Conservation (phyloP, 495 filamentous ascomycete species). For the Friedmanniomyces simplex region DNA sequence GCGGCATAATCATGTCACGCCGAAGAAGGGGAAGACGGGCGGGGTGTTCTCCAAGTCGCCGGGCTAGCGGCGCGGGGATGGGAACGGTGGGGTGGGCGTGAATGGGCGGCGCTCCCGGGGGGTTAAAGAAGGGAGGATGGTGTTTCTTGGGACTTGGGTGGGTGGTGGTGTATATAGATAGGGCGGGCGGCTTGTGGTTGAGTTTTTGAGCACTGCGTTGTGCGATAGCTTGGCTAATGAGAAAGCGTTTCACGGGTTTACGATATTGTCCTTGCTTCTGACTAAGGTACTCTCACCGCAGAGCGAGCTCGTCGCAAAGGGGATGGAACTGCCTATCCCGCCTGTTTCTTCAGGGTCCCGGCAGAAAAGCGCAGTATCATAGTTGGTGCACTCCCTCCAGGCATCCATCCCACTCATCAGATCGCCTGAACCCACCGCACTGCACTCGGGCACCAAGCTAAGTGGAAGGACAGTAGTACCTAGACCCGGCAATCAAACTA, state of each 20-base stretch:
- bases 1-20: constrained; percentile 28
- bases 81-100: neutral
- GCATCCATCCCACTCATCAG: too few relatives aligned
- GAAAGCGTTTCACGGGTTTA: neutral
- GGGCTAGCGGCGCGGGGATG: neutral
- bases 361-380: too few relatives aligned
- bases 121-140: neutral
- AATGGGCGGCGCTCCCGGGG: neutral
- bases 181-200: neutral
- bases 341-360: too few relatives aligned
- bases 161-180: neutral
- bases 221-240: neutral
- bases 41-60: constrained; percentile 2
- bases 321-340: too few relatives aligned
- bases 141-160: neutral
- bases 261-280: neutral
- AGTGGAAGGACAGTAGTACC: too few relatives aligned
- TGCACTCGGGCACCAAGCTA: too few relatives aligned
- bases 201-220: neutral
- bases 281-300: too few relatives aligned
- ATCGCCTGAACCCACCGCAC: too few relatives aligned
- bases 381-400: too few relatives aligned
- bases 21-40: constrained; percentile 19
- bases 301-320: too few relatives aligned
- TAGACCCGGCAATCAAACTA: too few relatives aligned